A percentile compares a stretch with the other conserved stretches of the same genome.
phyloP scores from a whole-genome alignment of 2,329 filamentous ascomycete genomes.

The Sarocladium kiliense region DNA sequence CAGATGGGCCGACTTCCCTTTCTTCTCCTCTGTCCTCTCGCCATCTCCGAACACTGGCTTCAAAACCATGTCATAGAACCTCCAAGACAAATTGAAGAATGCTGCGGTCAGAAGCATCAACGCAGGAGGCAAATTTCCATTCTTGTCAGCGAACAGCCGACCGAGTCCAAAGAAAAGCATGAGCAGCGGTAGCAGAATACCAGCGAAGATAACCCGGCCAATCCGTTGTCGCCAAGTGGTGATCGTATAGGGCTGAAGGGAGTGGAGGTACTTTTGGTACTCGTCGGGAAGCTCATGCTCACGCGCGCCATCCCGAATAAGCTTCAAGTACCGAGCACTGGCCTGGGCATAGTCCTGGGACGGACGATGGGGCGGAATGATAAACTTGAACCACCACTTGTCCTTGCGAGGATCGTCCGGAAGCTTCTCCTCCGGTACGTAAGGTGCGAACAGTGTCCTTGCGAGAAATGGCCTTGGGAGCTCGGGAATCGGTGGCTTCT shows the following conservation, averaged over 20 bases:
- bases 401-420: constrained; percentile 27
- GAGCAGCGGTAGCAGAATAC: constrained; percentile 52
- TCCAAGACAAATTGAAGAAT: constrained; percentile 46
- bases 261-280: constrained; percentile 69
- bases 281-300: constrained; percentile 76
- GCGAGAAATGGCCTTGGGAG: constrained; percentile 66
- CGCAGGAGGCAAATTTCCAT: constrained; percentile 67
- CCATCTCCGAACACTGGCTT: constrained; percentile 77
- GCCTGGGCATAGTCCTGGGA: constrained; percentile 73
- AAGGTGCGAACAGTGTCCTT: constrained; percentile 75
- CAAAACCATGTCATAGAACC: constrained; percentile 37
- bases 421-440: constrained; percentile 30
- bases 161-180: constrained; percentile 39
- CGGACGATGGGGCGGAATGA: constrained; percentile 46
- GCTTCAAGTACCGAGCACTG: constrained; percentile 74
- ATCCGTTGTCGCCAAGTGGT: constrained; percentile 63
- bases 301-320: constrained; percentile 71
- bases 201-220: constrained; percentile 59
- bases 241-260: constrained; percentile 63
- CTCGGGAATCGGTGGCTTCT: constrained; percentile 49
- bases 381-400: constrained; percentile 42
- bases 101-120: constrained; percentile 45
- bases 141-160: constrained; percentile 54
- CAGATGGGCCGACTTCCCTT: neutral
- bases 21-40: constrained; percentile 52